Percentiles rank a stretch among this genome's conserved stretches.
phyloP scores from a whole-genome alignment of 139 green algal species.

The Chlamydomonas urium region DNA sequence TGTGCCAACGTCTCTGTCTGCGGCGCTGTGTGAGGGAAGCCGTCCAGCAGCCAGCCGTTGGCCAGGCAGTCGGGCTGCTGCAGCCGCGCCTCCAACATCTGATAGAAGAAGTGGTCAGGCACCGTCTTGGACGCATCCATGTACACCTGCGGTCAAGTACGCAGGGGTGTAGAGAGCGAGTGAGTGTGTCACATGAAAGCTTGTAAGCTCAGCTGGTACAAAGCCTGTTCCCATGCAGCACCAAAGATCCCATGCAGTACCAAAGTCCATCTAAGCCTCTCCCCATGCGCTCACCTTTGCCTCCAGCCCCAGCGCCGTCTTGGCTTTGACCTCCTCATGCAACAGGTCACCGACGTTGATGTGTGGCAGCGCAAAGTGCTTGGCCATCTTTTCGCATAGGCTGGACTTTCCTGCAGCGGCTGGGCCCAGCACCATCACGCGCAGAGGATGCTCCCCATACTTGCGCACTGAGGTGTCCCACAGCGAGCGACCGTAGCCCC shows the following conservation, averaged over 20 bases:
- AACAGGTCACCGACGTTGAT: slow-evolving; percentile 62
- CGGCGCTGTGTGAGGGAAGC: slow-evolving; percentile 64
- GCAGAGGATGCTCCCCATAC: slow-evolving; percentile 56
- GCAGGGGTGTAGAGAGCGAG: too few species aligned
- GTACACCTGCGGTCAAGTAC: too few species aligned
- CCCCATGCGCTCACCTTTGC: too few species aligned
- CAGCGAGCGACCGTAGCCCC: slow-evolving; percentile 65
- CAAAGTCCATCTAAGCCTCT: slow-evolving; percentile 65
- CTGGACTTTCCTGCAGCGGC: slow-evolving; percentile 63
- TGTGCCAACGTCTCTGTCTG: slow-evolving; percentile 4
- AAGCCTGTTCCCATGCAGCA: neutral
- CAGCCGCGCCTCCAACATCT: slow-evolving; percentile 38
- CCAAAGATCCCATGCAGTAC: neutral
- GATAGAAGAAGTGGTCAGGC: slow-evolving; percentile 49
- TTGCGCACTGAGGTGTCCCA: slow-evolving; percentile 55
- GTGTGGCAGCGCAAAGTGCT: slow-evolving; percentile 42
- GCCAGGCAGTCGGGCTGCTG: slow-evolving; percentile 44
- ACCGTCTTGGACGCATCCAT: slow-evolving; percentile 67
- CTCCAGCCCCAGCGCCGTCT: slow-evolving; percentile 49
- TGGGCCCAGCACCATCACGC: slow-evolving; percentile 57
- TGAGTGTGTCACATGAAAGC: too few species aligned
- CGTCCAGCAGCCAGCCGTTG: slow-evolving; percentile 70
- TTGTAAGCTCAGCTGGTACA: too few species aligned
- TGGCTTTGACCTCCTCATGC: slow-evolving; percentile 47
- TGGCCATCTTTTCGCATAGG: slow-evolving; percentile 38